Conservation (phyloP, 495 filamentous ascomycete species). For the Mytilinidion resinicola region DNA sequence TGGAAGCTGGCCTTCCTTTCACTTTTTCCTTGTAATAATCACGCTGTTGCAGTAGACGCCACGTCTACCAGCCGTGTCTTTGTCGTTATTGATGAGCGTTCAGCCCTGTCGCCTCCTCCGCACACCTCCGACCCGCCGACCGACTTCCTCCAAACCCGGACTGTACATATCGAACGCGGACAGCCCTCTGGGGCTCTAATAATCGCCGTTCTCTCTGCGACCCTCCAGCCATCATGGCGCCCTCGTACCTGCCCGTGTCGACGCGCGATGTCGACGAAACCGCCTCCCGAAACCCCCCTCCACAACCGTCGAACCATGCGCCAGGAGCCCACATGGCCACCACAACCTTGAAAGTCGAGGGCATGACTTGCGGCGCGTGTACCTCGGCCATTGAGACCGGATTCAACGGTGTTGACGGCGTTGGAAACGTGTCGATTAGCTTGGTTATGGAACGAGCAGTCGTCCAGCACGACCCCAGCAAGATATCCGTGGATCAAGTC, state of each 20-base stretch:
- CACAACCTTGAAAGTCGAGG: conserved; percentile 81
- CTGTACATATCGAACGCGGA: background rate
- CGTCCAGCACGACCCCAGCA: conserved; percentile 75
- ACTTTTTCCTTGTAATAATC: no score
- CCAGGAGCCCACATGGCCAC: conserved; percentile 64
- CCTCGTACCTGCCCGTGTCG: conserved; percentile 17
- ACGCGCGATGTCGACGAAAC: conserved; percentile 17
- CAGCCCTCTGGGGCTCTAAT: background rate
- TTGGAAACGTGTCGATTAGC: conserved; percentile 79
- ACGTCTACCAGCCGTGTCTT: no score
- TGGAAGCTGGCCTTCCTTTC: background rate
- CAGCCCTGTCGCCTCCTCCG: no score
- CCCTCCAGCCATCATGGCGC: conserved; percentile 4
- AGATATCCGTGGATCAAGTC: conserved; percentile 64
- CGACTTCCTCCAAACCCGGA: background rate
- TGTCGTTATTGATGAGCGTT: no score
- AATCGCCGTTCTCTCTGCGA: background rate
- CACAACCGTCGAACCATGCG: conserved; percentile 1
- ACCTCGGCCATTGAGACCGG: conserved; percentile 80
- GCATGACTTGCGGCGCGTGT: conserved; percentile 94
- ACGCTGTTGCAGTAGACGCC: no score
- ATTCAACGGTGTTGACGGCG: conserved; percentile 73
- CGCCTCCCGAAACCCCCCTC: background rate
- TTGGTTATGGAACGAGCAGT: conserved; percentile 90
- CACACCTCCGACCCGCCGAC: no score